phyloP scores from a whole-genome alignment of 1,139 yeast species.

The Pichia sp. region DNA sequence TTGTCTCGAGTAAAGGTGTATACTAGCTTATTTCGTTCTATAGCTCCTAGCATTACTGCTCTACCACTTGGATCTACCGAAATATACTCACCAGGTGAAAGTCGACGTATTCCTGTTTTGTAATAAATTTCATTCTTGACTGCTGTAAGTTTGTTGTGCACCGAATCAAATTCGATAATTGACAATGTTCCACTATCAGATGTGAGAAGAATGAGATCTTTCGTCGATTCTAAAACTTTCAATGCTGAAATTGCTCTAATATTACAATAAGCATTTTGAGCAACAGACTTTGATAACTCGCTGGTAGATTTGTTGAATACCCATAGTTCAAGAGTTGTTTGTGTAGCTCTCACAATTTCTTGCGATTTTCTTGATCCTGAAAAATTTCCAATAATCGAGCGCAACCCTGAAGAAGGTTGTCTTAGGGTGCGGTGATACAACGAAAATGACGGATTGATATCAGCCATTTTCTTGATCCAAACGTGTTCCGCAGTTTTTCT shows the following conservation, averaged over 20 bases:
- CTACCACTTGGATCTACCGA: conserved; percentile 71
- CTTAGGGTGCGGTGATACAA: conserved; percentile 68
- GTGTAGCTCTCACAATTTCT: conserved; percentile 58
- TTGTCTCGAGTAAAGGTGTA: conserved; percentile 53
- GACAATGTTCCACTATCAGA: conserved; percentile 79
- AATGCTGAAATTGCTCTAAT: conserved; percentile 52
- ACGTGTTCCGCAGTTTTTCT: background rate
- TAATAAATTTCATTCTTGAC: conserved; percentile 64
- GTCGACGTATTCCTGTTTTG: conserved; percentile 70
- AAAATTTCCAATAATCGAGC: conserved; percentile 66
- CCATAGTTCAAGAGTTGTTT: conserved; percentile 51
- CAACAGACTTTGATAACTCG: conserved; percentile 40
- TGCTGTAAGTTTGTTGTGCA: conserved; percentile 42
- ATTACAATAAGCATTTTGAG: conserved; percentile 55
- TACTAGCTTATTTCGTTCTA: conserved; percentile 69
- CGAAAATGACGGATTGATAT: conserved; percentile 40
- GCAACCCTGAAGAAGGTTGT: conserved; percentile 49
- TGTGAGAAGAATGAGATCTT: conserved; percentile 62
- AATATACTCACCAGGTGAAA: conserved; percentile 74
- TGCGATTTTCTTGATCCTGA: conserved; percentile 53
- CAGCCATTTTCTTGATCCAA: conserved; percentile 11
- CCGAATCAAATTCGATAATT: conserved; percentile 47
- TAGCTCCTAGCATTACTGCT: conserved; percentile 65
- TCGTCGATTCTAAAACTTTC: conserved; percentile 48
- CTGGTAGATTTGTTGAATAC: conserved; percentile 55